Conservation (phyloP, 371 early-diverging fungal species). For the Mortierella sp. region DNA sequence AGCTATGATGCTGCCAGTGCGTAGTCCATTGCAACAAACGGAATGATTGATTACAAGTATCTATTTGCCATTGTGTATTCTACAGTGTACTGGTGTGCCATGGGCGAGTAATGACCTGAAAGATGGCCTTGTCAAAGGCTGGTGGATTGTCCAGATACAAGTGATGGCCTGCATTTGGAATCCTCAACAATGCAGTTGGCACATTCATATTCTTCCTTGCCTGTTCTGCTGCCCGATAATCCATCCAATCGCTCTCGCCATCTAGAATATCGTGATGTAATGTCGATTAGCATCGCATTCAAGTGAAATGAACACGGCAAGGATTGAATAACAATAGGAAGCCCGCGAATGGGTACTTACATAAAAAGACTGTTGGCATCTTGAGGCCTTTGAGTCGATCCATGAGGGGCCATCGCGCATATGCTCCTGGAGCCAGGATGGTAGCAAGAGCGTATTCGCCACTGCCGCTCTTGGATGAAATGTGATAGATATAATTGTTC, state of each 20-base stretch:
- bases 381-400: slow-evolving; percentile 69
- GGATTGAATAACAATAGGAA: too few relatives aligned
- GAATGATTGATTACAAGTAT: too few relatives aligned
- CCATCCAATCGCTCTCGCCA: slow-evolving; percentile 89
- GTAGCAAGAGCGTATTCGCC: slow-evolving; percentile 84
- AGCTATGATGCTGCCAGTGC: slow-evolving; percentile 13
- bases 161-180: slow-evolving; percentile 84
- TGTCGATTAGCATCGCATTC: too few relatives aligned
- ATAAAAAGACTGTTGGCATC: slow-evolving; percentile 87
- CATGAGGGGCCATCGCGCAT: slow-evolving; percentile 83
- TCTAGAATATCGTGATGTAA: too few relatives aligned
- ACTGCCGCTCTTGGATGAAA: slow-evolving; percentile 78
- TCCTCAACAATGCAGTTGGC: slow-evolving; percentile 58
- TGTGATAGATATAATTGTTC: slow-evolving; percentile 74
- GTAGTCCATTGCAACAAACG: too few relatives aligned
- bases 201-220: slow-evolving; percentile 68
- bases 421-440: slow-evolving; percentile 83
- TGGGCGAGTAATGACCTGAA: slow-evolving; percentile 37
- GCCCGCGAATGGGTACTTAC: too few relatives aligned
- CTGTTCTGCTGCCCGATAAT: slow-evolving; percentile 77
- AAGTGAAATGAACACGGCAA: too few relatives aligned
- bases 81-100: slow-evolving; percentile 17
- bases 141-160: slow-evolving; percentile 88
- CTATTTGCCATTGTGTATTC: not conserved
- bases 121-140: slow-evolving; percentile 71